Percentiles rank a stretch among this genome's conserved stretches.
Conservation (phyloP, 352 stramenopile genomes). For the Ophiocytium majus region DNA sequence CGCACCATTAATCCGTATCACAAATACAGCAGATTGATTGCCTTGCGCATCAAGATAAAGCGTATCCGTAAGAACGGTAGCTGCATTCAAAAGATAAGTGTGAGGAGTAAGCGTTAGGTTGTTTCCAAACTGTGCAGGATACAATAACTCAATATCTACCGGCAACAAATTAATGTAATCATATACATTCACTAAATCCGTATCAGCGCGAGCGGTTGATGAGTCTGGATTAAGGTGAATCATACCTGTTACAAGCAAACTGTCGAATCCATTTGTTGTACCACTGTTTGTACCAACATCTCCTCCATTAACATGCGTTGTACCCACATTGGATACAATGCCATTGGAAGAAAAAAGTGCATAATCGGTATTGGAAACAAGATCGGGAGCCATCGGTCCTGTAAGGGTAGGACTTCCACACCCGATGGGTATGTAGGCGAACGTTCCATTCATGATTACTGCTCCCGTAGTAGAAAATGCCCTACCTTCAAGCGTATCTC, state of each 20-base stretch:
- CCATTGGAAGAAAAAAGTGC: neutral
- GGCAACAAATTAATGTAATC: too few species aligned
- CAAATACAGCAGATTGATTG: too few species aligned
- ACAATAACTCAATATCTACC: neutral
- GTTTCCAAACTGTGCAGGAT: neutral
- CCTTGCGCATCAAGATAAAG: too few species aligned
- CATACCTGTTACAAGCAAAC: neutral
- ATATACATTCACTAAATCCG: too few species aligned
- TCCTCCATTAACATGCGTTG: neutral
- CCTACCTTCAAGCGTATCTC: neutral
- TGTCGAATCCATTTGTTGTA: neutral
- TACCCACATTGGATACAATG: constrained; percentile 5
- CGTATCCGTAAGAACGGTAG: too few species aligned
- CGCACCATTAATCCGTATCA: too few species aligned
- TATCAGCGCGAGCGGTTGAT: too few species aligned
- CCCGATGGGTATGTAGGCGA: neutral
- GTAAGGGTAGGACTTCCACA: neutral
- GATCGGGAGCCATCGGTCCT: neutral
- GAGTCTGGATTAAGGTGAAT: too few species aligned
- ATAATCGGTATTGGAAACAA: neutral
- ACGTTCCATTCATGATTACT: neutral
- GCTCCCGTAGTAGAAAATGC: neutral
- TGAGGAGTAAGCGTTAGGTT: too few species aligned
- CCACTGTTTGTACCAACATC: neutral
- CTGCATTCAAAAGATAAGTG: too few species aligned